Evolutionary conservation across 768 basidiomycete species (phyloP), one percentile per base, ranked within the genome.

Genomic region (Cystofilobasidium ferigula): DNA sequence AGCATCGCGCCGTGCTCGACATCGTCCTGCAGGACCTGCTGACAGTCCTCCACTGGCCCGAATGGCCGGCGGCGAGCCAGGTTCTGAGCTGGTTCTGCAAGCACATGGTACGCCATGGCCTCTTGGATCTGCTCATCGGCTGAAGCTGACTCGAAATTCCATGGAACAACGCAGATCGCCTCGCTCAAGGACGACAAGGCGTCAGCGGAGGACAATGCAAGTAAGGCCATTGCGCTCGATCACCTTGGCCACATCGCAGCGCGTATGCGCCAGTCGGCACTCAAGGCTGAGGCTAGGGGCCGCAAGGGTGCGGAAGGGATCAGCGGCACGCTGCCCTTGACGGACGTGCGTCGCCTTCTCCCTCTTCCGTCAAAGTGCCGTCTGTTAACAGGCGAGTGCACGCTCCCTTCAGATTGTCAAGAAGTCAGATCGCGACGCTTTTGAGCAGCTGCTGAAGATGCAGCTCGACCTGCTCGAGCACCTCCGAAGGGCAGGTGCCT

Each of bases 211-310:
- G 83, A 80, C 42, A 92, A 88, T 71, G 89, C 89, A 0, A 85
- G 86, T 0, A 94, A 92, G 75, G 85, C 84, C 1, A 85, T 95
- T 69, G 89, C 92, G 0, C 79, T 98, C 40, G 95, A 99, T 73
- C 89, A 98, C 76, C 79, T 99, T 0, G 95, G 95, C 13, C 81
- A 86, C n/a, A 89, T 99, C 61, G 92, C 88, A 28, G 87, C 91
- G 5, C 51, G 51, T 13, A 54, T 54, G 51, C 51, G 51, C 3
- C 18, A 30, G 18, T 28, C 51, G 30, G 6, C 13, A 12, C 28
- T 30, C 26, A 54, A 32, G 51, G 51, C 51, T 8, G 51, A 5
- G 3, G 51, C 51, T 26, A 26, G 28, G 4, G 51, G 32, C 18
- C 51, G 57, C 24, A 40, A 40, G 35, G 13, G 2, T 30, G 10